Evolutionary conservation across 1,284 basidiomycete genomes (phyloP).

Genomic region (Marasmius tenuissimus): DNA sequence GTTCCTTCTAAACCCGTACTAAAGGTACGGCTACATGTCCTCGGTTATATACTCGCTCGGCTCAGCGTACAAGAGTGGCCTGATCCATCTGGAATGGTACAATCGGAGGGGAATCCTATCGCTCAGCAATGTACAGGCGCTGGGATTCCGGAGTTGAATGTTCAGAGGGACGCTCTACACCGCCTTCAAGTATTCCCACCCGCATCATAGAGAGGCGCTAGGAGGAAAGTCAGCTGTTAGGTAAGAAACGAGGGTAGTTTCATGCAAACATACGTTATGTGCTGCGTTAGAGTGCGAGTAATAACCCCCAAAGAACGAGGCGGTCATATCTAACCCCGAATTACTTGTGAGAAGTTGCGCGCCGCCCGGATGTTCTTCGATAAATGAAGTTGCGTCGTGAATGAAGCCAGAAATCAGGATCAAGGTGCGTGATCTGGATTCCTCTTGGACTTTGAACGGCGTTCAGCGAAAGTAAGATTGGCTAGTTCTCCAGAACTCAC

Average conservation of each 20-base stretch:
- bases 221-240: neutral
- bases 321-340: conserved; percentile 81
- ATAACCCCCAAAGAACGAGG: conserved; percentile 82
- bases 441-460: conserved; percentile 55
- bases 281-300: conserved; percentile 87
- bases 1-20: no score
- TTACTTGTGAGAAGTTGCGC: conserved; percentile 57
- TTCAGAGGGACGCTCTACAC: conserved; percentile 26
- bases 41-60: neutral
- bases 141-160: conserved; percentile 22
- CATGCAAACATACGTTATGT: conserved; percentile 59
- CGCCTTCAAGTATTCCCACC: conserved; percentile 75
- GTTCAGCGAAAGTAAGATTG: neutral
- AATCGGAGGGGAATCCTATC: neutral
- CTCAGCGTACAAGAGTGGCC: neutral
- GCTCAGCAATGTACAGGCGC: conserved; percentile 26
- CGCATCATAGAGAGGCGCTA: conserved; percentile 82
- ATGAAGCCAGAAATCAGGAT: conserved; percentile 85
- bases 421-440: conserved; percentile 63
- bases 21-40: neutral
- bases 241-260: conserved; percentile 5
- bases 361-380: conserved; percentile 85
- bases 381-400: conserved; percentile 78
- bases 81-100: neutral
- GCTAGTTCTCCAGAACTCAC: conserved; percentile 39